A percentile compares a stretch with the other conserved stretches of the same genome.
These are phyloP conservation scores for Lipomyces starkeyi DNA, from an alignment of 805 yeast genomes.

Conservation along the genomic window DNA sequence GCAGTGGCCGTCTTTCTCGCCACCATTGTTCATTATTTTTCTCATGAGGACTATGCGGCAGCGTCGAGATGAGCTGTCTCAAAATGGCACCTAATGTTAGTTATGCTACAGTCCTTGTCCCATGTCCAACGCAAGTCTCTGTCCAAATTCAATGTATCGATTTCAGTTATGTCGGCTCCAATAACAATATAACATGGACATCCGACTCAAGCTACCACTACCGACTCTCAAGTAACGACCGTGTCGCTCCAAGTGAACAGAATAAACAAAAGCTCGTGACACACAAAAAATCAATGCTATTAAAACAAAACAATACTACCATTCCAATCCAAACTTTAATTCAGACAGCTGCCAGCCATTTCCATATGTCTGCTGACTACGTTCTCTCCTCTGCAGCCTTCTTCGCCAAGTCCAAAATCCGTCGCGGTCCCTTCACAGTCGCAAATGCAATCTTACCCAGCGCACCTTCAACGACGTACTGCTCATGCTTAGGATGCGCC, in stretches of 20 bases:
- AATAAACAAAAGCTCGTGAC: background rate
- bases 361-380: background rate
- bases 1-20: too few species aligned
- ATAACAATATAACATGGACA: conserved; percentile 1
- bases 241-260: background rate
- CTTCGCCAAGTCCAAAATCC: conserved; percentile 63
- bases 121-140: too few species aligned
- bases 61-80: too few species aligned
- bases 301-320: background rate
- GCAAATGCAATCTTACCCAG: conserved; percentile 84
- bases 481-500: conserved; percentile 68
- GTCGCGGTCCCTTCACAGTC: conserved; percentile 85
- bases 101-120: too few species aligned
- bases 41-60: too few species aligned
- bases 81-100: too few species aligned
- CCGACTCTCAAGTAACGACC: background rate
- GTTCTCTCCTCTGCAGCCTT: background rate
- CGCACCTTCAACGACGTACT: conserved; percentile 78
- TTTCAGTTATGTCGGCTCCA: conserved; percentile 2
- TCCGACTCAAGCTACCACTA: background rate
- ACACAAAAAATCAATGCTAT: background rate
- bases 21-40: too few species aligned
- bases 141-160: background rate
- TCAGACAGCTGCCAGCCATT: background rate
- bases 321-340: background rate